These are phyloP conservation scores for Solanum virginianum DNA, from an alignment of 257 asterid genomes.

Conservation along the genomic window DNA sequence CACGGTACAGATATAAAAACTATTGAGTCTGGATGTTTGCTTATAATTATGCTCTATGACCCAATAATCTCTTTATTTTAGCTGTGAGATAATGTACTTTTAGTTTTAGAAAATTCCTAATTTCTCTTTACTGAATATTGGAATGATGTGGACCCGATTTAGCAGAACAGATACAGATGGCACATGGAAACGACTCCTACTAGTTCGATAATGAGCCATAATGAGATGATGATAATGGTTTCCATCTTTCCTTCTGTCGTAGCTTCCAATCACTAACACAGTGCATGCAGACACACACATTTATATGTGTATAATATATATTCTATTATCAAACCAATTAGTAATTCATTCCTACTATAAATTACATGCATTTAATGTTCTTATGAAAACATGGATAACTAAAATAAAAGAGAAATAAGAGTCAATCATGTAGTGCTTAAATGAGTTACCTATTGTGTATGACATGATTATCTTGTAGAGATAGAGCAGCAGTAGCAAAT, in stretches of 20 bases:
- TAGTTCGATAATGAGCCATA: not conserved
- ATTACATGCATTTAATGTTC: not conserved
- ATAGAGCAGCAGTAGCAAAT: not conserved
- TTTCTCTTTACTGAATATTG: not conserved
- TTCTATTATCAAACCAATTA: not conserved
- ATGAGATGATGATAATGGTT: not conserved
- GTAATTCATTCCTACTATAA: not conserved
- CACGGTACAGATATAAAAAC: conserved; percentile 35
- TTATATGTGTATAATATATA: not conserved
- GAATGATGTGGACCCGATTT: not conserved
- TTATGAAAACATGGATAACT: not conserved
- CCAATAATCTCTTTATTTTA: not conserved
- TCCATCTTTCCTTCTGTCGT: not conserved
- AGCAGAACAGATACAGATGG: not conserved
- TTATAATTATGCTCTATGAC: not conserved
- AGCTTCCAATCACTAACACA: not conserved
- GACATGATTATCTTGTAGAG: not conserved
- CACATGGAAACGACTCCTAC: not conserved
- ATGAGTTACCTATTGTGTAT: not conserved
- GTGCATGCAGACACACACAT: not conserved
- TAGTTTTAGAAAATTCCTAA: not conserved
- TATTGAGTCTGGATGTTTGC: not conserved
- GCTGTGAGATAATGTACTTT: not conserved
- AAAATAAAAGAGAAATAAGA: not conserved
- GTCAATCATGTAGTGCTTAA: not conserved